These are phyloP conservation scores for Mycena epipterygia DNA, from an alignment of 768 basidiomycete species.

Conservation along the genomic window DNA sequence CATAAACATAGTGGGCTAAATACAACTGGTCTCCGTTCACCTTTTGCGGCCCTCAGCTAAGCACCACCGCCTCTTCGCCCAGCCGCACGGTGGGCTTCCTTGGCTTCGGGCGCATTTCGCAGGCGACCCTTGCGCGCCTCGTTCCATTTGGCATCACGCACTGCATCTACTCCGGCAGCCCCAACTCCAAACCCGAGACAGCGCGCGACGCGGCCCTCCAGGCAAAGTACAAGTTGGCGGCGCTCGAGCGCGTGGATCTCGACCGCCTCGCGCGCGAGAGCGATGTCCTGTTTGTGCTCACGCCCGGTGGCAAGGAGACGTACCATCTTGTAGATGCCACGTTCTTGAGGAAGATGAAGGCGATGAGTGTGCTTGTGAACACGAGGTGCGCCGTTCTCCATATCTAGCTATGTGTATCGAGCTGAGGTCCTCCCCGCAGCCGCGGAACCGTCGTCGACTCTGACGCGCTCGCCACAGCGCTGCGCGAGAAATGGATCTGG, in stretches of 20 bases:
- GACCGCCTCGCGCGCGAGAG: slow-evolving; percentile 81
- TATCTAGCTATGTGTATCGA: not conserved
- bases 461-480: slow-evolving; percentile 85
- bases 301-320: slow-evolving; percentile 81
- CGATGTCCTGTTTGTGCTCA: slow-evolving; percentile 89
- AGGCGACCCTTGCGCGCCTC: slow-evolving; percentile 84
- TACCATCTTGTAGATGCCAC: slow-evolving; percentile 77
- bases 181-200: slow-evolving; percentile 61
- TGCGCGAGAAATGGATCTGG: slow-evolving; percentile 85
- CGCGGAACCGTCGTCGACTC: slow-evolving; percentile 93
- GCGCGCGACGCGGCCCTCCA: slow-evolving; percentile 53
- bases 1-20: slow-evolving; percentile 60
- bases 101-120: slow-evolving; percentile 95
- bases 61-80: slow-evolving; percentile 62
- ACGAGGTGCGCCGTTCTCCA: slow-evolving; percentile 50
- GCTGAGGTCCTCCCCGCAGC: slow-evolving; percentile 35
- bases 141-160: slow-evolving; percentile 85
- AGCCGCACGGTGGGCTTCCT: slow-evolving; percentile 88
- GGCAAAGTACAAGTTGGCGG: slow-evolving; percentile 46
- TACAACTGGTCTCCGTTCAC: slow-evolving; percentile 86
- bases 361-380: slow-evolving; percentile 86
- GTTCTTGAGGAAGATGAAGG: slow-evolving; percentile 90
- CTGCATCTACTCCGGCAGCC: slow-evolving; percentile 76
- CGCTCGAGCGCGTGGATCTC: slow-evolving; percentile 71
- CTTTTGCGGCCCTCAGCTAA: slow-evolving; percentile 88